Conservation (phyloP, 2,329 filamentous ascomycete species). For the Trichoderma atroviride region DNA sequence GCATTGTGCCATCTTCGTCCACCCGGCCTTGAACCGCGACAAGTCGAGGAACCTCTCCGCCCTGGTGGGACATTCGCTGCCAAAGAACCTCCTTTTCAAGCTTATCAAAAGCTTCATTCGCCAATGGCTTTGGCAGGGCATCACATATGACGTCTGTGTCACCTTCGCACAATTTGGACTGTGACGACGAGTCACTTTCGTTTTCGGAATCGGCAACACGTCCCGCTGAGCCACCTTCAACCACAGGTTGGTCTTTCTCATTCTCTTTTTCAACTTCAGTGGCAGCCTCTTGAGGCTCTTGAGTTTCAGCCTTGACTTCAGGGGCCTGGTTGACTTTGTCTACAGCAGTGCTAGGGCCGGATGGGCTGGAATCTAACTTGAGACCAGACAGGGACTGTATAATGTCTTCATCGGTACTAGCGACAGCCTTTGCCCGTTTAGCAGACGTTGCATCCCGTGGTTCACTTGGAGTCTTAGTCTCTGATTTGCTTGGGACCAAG, state of each 20-base stretch:
- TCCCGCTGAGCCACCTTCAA: slow-evolving; percentile 11
- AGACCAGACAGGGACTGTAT: slow-evolving; percentile 39
- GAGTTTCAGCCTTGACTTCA: not conserved
- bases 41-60: slow-evolving; percentile 86
- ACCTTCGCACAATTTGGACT: slow-evolving; percentile 71
- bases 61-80: slow-evolving; percentile 91
- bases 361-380: slow-evolving; percentile 35
- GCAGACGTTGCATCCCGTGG: slow-evolving; percentile 19
- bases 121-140: slow-evolving; percentile 62
- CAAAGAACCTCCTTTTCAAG: slow-evolving; percentile 78
- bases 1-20: slow-evolving; percentile 69
- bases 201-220: not conserved
- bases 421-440: not conserved
- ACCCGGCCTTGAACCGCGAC: slow-evolving; percentile 85
- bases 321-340: not conserved
- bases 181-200: slow-evolving; percentile 22
- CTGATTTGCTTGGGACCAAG: slow-evolving; percentile 30
- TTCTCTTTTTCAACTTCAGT: slow-evolving; percentile 14
- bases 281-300: slow-evolving; percentile 21
- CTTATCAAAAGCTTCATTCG: slow-evolving; percentile 66
- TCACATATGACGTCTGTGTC: slow-evolving; percentile 76
- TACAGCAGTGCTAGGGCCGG: slow-evolving; percentile 28
- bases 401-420: slow-evolving; percentile 32
- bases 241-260: slow-evolving; percentile 30
- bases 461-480: not conserved